Conservation (phyloP, 1,284 basidiomycete species). For the Hemileia vastatrix region DNA sequence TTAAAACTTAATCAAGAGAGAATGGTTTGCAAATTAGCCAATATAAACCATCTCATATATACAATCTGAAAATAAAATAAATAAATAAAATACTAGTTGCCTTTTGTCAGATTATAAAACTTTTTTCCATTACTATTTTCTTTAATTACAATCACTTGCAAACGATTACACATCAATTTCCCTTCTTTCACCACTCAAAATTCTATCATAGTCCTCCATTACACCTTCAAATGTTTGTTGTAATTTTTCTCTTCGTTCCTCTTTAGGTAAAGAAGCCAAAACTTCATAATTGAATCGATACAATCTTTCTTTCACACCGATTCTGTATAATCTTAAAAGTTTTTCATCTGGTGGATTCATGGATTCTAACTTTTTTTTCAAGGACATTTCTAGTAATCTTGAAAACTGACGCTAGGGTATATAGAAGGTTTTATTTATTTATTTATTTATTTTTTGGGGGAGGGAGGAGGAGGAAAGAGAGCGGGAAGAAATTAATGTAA, state of each 20-base stretch:
- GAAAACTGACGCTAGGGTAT: slow-evolving; percentile 16
- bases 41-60: too few species aligned
- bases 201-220: slow-evolving; percentile 70
- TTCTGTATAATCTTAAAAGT: slow-evolving; percentile 32
- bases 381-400: slow-evolving; percentile 14
- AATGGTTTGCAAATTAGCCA: too few species aligned
- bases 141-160: too few species aligned
- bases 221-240: slow-evolving; percentile 89
- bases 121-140: too few species aligned
- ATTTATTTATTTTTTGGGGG: too few species aligned
- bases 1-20: too few species aligned
- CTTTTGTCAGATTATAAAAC: too few species aligned
- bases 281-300: slow-evolving; percentile 67
- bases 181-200: slow-evolving; percentile 49
- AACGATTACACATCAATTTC: too few species aligned
- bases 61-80: too few species aligned
- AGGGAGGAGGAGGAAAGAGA: slow-evolving; percentile 47
- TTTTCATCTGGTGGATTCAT: slow-evolving; percentile 2
- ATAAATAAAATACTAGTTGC: too few species aligned
- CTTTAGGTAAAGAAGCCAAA: slow-evolving; percentile 69
- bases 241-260: slow-evolving; percentile 75
- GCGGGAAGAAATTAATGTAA: slow-evolving; percentile 54
- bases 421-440: too few species aligned
- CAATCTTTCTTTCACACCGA: slow-evolving; percentile 61
- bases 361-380: slow-evolving; percentile 6